Conservation (phyloP, 2,329 filamentous ascomycete genomes). For the Dactylonectria macrodidyma region DNA sequence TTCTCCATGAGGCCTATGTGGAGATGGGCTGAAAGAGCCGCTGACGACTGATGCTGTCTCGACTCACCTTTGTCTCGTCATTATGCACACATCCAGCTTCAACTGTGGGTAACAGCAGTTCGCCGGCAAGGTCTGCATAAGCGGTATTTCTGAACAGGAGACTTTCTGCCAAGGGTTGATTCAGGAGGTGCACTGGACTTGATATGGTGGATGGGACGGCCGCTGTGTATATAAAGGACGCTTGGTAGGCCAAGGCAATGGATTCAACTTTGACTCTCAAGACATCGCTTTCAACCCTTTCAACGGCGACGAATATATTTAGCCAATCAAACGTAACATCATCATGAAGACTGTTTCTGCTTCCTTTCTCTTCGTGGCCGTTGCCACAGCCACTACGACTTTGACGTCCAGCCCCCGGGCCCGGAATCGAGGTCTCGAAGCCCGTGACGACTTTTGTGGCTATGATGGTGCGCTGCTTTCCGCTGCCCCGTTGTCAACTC, state of each 20-base stretch:
- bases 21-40: background rate
- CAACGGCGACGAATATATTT: background rate
- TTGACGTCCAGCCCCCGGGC: conserved; percentile 14
- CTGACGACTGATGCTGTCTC: background rate
- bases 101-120: background rate
- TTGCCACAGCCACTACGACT: conserved; percentile 13
- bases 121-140: background rate
- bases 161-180: background rate
- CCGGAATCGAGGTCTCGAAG: background rate
- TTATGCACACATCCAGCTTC: background rate
- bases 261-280: background rate
- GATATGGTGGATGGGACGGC: background rate
- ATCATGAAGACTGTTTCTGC: conserved; percentile 18
- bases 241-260: background rate
- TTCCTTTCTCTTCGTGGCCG: conserved; percentile 21
- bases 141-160: background rate
- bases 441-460: conserved; percentile 29
- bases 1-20: background rate
- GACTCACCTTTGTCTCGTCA: background rate
- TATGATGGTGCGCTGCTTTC: conserved; percentile 23
- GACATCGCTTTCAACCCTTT: background rate
- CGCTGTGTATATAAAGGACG: background rate
- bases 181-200: background rate
- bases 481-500: background rate
- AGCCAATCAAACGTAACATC: background rate